phyloP scores from a whole-genome alignment of 1,284 basidiomycete genomes.

The Pseudozyma sp. region DNA sequence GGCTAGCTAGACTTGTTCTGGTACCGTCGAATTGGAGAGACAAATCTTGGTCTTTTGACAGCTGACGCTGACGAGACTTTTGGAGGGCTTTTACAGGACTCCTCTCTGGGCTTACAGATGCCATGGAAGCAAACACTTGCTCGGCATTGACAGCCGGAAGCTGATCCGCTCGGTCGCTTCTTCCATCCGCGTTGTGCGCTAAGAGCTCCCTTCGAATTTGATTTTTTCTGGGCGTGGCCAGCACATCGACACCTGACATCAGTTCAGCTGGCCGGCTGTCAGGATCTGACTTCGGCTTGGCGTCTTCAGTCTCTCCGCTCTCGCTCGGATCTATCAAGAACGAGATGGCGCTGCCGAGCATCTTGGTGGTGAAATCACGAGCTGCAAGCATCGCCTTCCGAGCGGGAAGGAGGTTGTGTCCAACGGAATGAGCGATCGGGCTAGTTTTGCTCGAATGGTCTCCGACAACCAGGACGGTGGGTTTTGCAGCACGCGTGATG shows the following conservation, averaged over 20 bases:
- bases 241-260: background rate
- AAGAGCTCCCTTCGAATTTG: background rate
- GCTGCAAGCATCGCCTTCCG: conserved; percentile 17
- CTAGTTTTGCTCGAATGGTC: background rate
- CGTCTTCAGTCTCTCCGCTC: background rate
- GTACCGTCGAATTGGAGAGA: background rate
- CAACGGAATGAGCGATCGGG: background rate
- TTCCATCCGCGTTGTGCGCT: background rate
- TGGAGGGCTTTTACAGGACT: conserved; percentile 37
- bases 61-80: conserved; percentile 24
- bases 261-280: background rate
- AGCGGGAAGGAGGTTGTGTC: conserved; percentile 17
- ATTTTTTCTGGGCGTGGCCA: conserved; percentile 9
- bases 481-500: conserved; percentile 20
- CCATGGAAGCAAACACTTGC: conserved; percentile 33
- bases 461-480: conserved; percentile 6
- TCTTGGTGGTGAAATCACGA: conserved; percentile 19
- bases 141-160: conserved; percentile 22
- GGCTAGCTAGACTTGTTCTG: conserved; percentile 1
- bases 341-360: conserved; percentile 9
- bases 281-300: background rate
- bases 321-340: background rate
- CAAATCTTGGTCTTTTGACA: conserved; percentile 7
- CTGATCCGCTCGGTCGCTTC: background rate
- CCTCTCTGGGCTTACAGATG: conserved; percentile 16